Evolutionary conservation across 768 basidiomycete species (phyloP).

Genomic region (Podaxis pistillaris): DNA sequence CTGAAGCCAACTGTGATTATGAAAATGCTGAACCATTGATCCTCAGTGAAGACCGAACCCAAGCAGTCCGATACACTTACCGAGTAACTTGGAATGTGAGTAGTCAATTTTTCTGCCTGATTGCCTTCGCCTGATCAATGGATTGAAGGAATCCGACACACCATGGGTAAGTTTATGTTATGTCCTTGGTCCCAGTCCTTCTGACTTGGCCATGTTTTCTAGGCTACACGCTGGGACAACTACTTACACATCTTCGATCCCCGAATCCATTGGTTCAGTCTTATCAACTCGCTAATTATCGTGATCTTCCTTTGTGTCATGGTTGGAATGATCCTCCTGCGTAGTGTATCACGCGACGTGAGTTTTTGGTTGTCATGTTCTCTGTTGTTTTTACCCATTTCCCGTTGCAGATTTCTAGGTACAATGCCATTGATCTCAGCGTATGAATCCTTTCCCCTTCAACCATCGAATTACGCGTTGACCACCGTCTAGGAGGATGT

Average conservation of each 20-base stretch:
- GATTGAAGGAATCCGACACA: conserved; percentile 71
- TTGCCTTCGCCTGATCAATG: background rate
- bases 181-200: background rate
- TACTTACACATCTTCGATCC: conserved; percentile 94
- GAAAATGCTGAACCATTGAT: conserved; percentile 43
- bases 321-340: conserved; percentile 88
- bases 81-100: conserved; percentile 83
- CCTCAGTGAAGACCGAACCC: conserved; percentile 58
- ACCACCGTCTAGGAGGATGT: conserved; percentile 71
- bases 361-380: conserved; percentile 22
- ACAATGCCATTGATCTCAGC: conserved; percentile 90
- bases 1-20: conserved; percentile 49
- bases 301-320: conserved; percentile 88
- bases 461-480: background rate
- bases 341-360: conserved; percentile 88
- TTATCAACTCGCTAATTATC: conserved; percentile 91
- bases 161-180: conserved; percentile 58
- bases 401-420: conserved; percentile 75
- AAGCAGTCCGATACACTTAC: conserved; percentile 82
- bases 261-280: conserved; percentile 94
- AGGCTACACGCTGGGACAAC: conserved; percentile 96
- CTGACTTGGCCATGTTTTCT: conserved; percentile 14
- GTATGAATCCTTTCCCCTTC: conserved; percentile 38
- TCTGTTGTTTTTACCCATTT: conserved; percentile 17
- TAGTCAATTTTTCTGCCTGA: conserved; percentile 7